These are phyloP conservation scores for Cicer bijugum DNA, from an alignment of 306 rosid genomes.

Conservation along the genomic window DNA sequence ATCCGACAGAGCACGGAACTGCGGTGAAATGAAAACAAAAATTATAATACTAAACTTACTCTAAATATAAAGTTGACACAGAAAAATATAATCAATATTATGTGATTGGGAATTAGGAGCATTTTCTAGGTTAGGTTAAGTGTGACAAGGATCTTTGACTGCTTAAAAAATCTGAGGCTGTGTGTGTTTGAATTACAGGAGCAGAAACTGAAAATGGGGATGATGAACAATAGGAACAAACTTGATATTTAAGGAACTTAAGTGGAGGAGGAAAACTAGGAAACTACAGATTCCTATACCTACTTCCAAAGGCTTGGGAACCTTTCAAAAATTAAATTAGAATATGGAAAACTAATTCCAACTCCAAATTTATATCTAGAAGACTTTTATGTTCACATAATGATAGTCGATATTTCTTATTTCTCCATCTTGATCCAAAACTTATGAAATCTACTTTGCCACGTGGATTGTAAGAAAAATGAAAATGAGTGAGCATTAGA, in stretches of 20 bases:
- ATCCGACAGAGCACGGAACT: conserved; percentile 89
- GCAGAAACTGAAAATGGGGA: no score
- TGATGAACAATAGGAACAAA: not conserved
- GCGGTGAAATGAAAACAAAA: conserved; percentile 36
- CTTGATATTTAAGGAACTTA: conserved; percentile 6
- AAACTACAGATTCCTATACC: not conserved
- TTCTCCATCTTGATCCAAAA: conserved; percentile 27
- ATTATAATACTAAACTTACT: conserved; percentile 16
- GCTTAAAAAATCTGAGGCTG: no score
- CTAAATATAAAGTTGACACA: not conserved
- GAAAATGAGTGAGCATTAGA: conserved; percentile 26
- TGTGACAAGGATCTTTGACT: no score
- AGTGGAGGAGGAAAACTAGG: conserved; percentile 33
- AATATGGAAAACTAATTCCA: not conserved
- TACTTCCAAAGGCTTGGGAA: not conserved
- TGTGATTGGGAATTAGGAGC: conserved; percentile 16
- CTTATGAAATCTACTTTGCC: conserved; percentile 21
- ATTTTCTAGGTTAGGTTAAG: conserved; percentile 16
- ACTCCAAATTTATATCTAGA: conserved; percentile 13
- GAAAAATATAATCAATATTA: conserved; percentile 21
- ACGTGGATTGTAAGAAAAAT: conserved; percentile 30
- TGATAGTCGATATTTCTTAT: conserved; percentile 27
- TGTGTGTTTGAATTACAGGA: no score
- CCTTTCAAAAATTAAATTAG: not conserved
- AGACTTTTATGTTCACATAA: conserved; percentile 6